Evolutionary conservation across 2,329 filamentous ascomycete genomes (phyloP).

Genomic region (Colletotrichum sublineola): DNA sequence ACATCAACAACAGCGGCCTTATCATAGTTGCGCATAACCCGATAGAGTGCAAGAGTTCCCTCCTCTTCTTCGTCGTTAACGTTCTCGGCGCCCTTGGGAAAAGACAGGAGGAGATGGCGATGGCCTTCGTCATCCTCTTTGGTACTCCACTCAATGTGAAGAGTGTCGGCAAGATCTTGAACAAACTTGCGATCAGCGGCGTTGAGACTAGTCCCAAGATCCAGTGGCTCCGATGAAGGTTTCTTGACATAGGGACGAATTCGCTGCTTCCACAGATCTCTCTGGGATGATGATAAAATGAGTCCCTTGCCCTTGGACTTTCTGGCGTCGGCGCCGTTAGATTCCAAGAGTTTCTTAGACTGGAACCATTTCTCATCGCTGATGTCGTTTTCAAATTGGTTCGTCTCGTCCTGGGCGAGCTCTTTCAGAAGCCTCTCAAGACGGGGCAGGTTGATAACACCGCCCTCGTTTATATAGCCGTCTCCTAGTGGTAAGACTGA

Average conservation of each 20-base stretch:
- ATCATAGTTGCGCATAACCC: slow-evolving; percentile 91
- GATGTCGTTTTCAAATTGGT: slow-evolving; percentile 93
- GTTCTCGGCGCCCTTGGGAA: slow-evolving; percentile 68
- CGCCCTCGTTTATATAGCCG: slow-evolving; percentile 96
- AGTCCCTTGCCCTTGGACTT: slow-evolving; percentile 70
- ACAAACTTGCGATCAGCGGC: slow-evolving; percentile 94
- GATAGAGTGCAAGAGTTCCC: slow-evolving; percentile 85
- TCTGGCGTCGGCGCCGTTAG: slow-evolving; percentile 69
- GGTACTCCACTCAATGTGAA: slow-evolving; percentile 70
- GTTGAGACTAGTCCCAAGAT: slow-evolving; percentile 79
- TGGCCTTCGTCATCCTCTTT: slow-evolving; percentile 68
- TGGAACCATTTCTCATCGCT: slow-evolving; percentile 93
- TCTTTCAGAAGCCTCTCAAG: slow-evolving; percentile 84
- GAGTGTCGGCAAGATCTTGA: slow-evolving; percentile 81
- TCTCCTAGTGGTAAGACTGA: slow-evolving; percentile 86
- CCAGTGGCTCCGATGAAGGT: slow-evolving; percentile 73
- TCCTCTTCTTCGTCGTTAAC: slow-evolving; percentile 84
- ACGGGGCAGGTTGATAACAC: slow-evolving; percentile 88
- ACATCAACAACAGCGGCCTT: slow-evolving; percentile 88
- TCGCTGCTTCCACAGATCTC: slow-evolving; percentile 81
- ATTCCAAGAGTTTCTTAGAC: slow-evolving; percentile 81
- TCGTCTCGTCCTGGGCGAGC: slow-evolving; percentile 87
- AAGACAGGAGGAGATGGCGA: slow-evolving; percentile 65
- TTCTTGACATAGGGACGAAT: slow-evolving; percentile 87
- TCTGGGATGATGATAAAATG: slow-evolving; percentile 83